Percentiles rank a stretch among this genome's conserved stretches.
Conservation (phyloP, 2,329 filamentous ascomycete genomes). For the Chalara sp. region DNA sequence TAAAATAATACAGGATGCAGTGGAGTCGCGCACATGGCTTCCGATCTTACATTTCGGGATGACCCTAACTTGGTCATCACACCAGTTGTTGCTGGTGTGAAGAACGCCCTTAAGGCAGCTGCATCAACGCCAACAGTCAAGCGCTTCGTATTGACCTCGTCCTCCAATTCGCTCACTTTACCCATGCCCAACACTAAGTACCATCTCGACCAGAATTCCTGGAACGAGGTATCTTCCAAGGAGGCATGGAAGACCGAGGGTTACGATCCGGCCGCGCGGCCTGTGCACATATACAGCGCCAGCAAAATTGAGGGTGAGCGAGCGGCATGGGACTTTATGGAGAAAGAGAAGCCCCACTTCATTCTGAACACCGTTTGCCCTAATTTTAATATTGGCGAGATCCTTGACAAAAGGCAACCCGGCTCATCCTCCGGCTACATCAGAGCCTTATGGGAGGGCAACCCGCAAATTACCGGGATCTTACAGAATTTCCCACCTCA, state of each 20-base stretch:
- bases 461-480: not conserved
- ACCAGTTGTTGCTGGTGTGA: constrained; percentile 21
- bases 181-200: constrained; percentile 15
- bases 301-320: constrained; percentile 34
- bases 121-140: constrained; percentile 28
- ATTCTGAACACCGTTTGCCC: constrained; percentile 23
- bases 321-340: constrained; percentile 32
- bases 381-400: constrained; percentile 9
- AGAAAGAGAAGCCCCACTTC: constrained; percentile 25
- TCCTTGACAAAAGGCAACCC: constrained; percentile 7
- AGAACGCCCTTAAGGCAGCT: constrained; percentile 29
- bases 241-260: constrained; percentile 31
- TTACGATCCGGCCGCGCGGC: constrained; percentile 15
- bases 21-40: constrained; percentile 34
- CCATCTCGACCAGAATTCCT: constrained; percentile 23
- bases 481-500: constrained; percentile 8
- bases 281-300: constrained; percentile 28
- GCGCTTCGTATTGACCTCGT: constrained; percentile 34
- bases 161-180: constrained; percentile 17
- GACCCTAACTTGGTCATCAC: constrained; percentile 35
- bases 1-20: constrained; percentile 11
- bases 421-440: constrained; percentile 18
- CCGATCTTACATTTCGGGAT: constrained; percentile 25
- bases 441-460: constrained; percentile 18
- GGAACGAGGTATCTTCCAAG: constrained; percentile 29